Evolutionary conservation across 2,329 filamentous ascomycete genomes (phyloP).

Genomic region (Fusarium chlamydosporum): DNA sequence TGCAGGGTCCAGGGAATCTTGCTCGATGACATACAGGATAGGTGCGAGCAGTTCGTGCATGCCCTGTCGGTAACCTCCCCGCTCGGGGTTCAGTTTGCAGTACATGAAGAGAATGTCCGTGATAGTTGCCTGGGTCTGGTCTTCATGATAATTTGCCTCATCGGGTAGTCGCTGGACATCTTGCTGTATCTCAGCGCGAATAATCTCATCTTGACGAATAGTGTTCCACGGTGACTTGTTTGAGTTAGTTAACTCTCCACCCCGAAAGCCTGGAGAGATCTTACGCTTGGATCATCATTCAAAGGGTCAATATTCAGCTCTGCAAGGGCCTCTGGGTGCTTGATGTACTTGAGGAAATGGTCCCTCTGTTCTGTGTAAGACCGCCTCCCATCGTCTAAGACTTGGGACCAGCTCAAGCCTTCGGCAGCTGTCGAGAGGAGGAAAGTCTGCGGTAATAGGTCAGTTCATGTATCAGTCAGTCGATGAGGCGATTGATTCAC

Average conservation of each 20-base stretch:
- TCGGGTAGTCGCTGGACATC: constrained; percentile 96
- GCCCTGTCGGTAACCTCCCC: constrained; percentile 94
- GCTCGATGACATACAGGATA: constrained; percentile 84
- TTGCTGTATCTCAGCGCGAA: constrained; percentile 90
- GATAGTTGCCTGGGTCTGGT: constrained; percentile 82
- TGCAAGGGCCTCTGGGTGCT: constrained; percentile 83
- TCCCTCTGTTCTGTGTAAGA: constrained; percentile 80
- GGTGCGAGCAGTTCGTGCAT: constrained; percentile 98
- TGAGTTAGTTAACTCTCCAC: constrained; percentile 22
- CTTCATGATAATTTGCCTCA: constrained; percentile 88
- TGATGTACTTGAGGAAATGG: constrained; percentile 84
- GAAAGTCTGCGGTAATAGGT: constrained; percentile 72
- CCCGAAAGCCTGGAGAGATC: constrained; percentile 28
- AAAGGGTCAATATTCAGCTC: constrained; percentile 83
- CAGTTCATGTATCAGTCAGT: background rate
- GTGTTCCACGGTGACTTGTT: constrained; percentile 90
- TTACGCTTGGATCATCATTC: constrained; percentile 78
- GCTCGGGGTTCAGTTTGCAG: constrained; percentile 88
- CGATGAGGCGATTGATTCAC: constrained; percentile 58
- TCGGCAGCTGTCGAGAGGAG: constrained; percentile 80
- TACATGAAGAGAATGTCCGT: constrained; percentile 94
- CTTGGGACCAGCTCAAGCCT: constrained; percentile 75
- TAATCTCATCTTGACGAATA: constrained; percentile 84
- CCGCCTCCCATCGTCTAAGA: constrained; percentile 76
- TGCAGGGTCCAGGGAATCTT: constrained; percentile 78